Evolutionary conservation across 2,329 filamentous ascomycete genomes (phyloP), one percentile per base, ranked within the genome.

Genomic region (Rutstroemia sp.): DNA sequence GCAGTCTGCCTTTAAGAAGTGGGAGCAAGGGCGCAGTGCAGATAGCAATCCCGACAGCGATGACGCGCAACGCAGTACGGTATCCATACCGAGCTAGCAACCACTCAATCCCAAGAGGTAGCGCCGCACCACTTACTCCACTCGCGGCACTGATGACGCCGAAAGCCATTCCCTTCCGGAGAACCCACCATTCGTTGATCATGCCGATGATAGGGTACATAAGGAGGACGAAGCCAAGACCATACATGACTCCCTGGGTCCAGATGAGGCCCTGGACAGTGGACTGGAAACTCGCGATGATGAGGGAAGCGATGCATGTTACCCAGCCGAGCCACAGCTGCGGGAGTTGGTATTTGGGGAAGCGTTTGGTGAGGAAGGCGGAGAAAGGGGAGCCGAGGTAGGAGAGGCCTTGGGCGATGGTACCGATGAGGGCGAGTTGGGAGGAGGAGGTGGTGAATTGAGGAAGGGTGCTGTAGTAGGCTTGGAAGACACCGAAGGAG

Each of bases 151-250:
- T 30, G 16, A 54, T 54, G 2, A 54, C 1, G 3, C 44, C 44
- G n/a, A 48, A 48, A 3, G 44, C 44, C 23, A 48, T 39, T 3
- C 81, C 81, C 50, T 82, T 82, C 42, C 76, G 75, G 41, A 71
- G 73, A n/a, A 80, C 73, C 64, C 84, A 86, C 81, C 81, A 86
- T 65, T 84, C 78, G 58, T 84, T 78, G 59, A 85, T 71, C 67
- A 82, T 83, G 37, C 78, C 61, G 38, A 83, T 75, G 61, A 78
- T 79, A 0, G 82, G 80, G 30, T 74, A 76, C 65, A 82, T 84
- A 5, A 76, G 71, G 44, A 83, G 71, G 5, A 75, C 72, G n/a
- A 80, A 80, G 21, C 82, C 81, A 9, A 84, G 62, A 39, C 76
- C 82, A 64, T 83, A 86, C 27, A 85, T 67, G 7, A 86, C 67